Conservation (phyloP, 805 yeast species). For the Lachancea sp. region DNA sequence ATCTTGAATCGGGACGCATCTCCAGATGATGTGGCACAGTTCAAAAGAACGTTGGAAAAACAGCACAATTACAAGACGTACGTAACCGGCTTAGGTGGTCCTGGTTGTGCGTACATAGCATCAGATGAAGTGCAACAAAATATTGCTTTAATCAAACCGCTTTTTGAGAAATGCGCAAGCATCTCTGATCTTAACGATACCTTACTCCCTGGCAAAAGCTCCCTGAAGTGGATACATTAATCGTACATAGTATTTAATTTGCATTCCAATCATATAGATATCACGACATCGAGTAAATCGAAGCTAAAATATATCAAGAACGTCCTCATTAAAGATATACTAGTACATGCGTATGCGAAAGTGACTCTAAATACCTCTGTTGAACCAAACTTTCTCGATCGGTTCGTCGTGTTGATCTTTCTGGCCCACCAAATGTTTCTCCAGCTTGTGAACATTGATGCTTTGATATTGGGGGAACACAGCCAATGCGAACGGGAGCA, state of each 20-base stretch:
- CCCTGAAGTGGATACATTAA: slow-evolving; percentile 15
- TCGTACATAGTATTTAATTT: background rate
- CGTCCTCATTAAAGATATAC: background rate
- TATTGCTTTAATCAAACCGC: slow-evolving; percentile 5
- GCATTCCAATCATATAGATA: background rate
- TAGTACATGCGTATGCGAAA: background rate
- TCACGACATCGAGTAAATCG: background rate
- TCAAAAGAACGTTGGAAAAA: slow-evolving; percentile 30
- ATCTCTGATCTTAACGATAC: slow-evolving; percentile 12
- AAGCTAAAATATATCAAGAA: background rate
- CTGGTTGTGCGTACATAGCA: slow-evolving; percentile 54
- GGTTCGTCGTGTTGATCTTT: slow-evolving; percentile 55
- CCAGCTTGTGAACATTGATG: slow-evolving; percentile 54
- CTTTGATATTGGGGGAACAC: slow-evolving; percentile 86
- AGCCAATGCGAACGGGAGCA: slow-evolving; percentile 90
- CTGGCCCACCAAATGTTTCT: slow-evolving; percentile 53
- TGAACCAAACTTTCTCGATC: slow-evolving; percentile 66
- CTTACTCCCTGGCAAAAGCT: slow-evolving; percentile 16
- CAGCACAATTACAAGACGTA: slow-evolving; percentile 62
- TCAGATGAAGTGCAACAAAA: slow-evolving; percentile 11
- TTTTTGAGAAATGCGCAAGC: slow-evolving; percentile 14
- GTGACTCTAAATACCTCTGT: slow-evolving; percentile 75
- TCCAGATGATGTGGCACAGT: slow-evolving; percentile 31
- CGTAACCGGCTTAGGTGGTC: slow-evolving; percentile 80
- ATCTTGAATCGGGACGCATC: slow-evolving; percentile 46